These are phyloP conservation scores for Apophysomyces variabilis DNA, from an alignment of 371 early-diverging fungal genomes.

Conservation along the genomic window DNA sequence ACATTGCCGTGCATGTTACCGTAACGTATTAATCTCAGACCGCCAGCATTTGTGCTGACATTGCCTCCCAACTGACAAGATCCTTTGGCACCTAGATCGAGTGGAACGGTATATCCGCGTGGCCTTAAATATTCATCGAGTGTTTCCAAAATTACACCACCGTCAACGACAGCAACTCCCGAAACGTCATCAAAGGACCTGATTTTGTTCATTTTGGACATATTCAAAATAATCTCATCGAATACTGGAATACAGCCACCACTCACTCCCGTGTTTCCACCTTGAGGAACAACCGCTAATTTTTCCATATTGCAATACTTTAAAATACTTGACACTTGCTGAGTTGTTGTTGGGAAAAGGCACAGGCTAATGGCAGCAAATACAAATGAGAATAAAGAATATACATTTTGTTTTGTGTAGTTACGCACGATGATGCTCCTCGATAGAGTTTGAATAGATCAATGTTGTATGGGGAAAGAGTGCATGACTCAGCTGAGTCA, in stretches of 20 bases:
- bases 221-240: constrained; percentile 87
- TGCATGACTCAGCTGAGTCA: constrained; percentile 18
- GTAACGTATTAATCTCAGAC: constrained; percentile 83
- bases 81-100: constrained; percentile 92
- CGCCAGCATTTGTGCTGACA: constrained; percentile 93
- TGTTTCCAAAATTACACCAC: constrained; percentile 87
- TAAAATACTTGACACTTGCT: constrained; percentile 79
- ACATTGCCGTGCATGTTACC: constrained; percentile 91
- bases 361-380: constrained; percentile 23
- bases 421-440: constrained; percentile 72
- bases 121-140: constrained; percentile 79
- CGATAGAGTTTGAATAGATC: constrained; percentile 90
- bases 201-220: constrained; percentile 76
- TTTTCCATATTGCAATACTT: constrained; percentile 78
- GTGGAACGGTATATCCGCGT: constrained; percentile 84
- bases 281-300: constrained; percentile 93
- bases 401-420: not conserved
- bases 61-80: constrained; percentile 91
- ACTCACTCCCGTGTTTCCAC: constrained; percentile 91
- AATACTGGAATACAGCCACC: constrained; percentile 88
- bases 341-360: constrained; percentile 77
- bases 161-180: constrained; percentile 79
- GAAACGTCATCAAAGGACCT: constrained; percentile 77
- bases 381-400: not conserved
- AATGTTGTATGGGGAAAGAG: constrained; percentile 60